Evolutionary conservation across 805 yeast genomes (phyloP), one percentile per base, ranked within the genome.

Genomic region (Blastobotrys terrestris): DNA sequence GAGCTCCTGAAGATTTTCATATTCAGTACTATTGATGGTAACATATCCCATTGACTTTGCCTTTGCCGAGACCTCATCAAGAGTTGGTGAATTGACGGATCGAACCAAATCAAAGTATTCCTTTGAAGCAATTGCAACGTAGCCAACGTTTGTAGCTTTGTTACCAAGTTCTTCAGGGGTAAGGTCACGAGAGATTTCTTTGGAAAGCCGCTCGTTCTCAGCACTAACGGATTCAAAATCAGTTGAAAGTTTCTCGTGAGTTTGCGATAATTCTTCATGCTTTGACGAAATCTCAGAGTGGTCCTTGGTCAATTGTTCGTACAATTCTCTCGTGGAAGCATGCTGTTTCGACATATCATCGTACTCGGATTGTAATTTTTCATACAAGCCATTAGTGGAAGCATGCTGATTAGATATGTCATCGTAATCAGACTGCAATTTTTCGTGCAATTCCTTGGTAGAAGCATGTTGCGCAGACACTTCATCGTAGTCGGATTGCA

Each of bases 41-140:
- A 61, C 61, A 52, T 64, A 58, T n/a, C 8, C 67, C 69, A 42
- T 58, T 48, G 1, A 49, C 52, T 22, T 48, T 45, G 54, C 55
- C 21, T 31, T 42, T n/a, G 39, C 42, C 46, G 20, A 43, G 7
- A 50, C 41, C 39, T 53, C 54, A n/a, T 55, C 57, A 18, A 48
- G 53, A 13, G 55, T 44, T 15, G 57, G 60, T 11, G 48, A 42
- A 11, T 54, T 48, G 31, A 55, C 55, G 4, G 39, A 35, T 7
- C 57, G 48, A 14, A 50, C 50, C 16, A 53, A 49, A 31, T 50
- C 54, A 16, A 46, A 52, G 43, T 53, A 46, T n/a, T 53, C 50
- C 43, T 51, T 46, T 11, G 47, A 22, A 2, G 52, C 22, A 5
- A 54, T 42, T 18, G 55, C 64, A 14, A 59, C 50, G 5, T 68